Evolutionary conservation across 306 rosid genomes (phyloP).

Genomic region (Lagenaria siceraria): DNA sequence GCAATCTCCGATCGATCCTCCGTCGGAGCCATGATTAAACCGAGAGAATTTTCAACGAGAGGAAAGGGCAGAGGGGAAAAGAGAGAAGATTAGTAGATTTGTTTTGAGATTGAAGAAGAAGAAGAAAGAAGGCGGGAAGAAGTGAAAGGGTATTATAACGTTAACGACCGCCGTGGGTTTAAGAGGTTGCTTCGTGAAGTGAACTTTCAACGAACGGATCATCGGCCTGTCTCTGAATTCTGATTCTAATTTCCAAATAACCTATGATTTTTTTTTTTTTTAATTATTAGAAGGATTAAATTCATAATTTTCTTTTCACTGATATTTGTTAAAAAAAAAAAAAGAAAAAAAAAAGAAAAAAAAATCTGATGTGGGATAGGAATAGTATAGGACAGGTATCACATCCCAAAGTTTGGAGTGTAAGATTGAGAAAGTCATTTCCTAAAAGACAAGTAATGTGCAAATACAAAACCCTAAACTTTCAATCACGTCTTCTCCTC

Average conservation of each 20-base stretch:
- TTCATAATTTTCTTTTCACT: too few relatives aligned
- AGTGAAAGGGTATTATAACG: not conserved
- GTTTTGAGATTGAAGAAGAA: not conserved
- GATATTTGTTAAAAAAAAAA: too few relatives aligned
- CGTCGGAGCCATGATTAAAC: slow-evolving; percentile 20
- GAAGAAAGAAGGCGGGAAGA: slow-evolving; percentile 12
- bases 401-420: not conserved
- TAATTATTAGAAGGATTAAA: too few relatives aligned
- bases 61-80: not conserved
- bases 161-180: not conserved
- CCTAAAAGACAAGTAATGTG: not conserved
- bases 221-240: not conserved
- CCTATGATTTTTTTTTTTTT: too few relatives aligned
- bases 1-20: slow-evolving; percentile 73
- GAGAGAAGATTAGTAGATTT: not conserved
- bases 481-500: not conserved
- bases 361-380: not conserved
- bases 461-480: not conserved
- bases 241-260: not conserved
- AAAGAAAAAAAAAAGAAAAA: too few relatives aligned
- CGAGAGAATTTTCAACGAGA: not conserved
- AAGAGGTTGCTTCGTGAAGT: not conserved
- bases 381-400: not conserved
- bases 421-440: not conserved
- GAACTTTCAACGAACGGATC: not conserved